Percentiles rank a stretch among this genome's conserved stretches.
Evolutionary conservation across 352 stramenopile species (phyloP).

Genomic region (Pythium dissimile): DNA sequence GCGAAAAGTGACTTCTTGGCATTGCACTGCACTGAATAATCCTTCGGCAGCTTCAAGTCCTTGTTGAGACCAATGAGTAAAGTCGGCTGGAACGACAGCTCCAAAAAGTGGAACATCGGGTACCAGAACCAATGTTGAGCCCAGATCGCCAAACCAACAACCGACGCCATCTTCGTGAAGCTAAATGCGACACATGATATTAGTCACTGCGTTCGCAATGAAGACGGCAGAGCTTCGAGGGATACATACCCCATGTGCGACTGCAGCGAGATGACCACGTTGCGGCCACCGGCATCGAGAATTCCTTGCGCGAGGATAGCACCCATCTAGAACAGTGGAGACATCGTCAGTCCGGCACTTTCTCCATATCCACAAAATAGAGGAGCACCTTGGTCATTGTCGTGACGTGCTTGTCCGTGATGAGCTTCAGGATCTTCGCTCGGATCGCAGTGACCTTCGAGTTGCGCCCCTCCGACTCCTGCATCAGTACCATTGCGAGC

Average conservation of each 20-base stretch:
- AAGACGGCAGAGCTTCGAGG: background rate
- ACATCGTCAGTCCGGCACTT: background rate
- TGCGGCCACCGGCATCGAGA: constrained; percentile 96
- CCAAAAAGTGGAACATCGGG: constrained; percentile 98
- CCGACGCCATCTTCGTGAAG: constrained; percentile 97
- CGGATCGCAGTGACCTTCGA: constrained; percentile 84
- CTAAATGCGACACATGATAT: background rate
- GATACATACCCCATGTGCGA: constrained; percentile 87
- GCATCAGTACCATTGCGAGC: constrained; percentile 98
- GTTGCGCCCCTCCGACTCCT: constrained; percentile 91
- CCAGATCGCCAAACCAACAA: constrained; percentile 96
- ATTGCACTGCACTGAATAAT: constrained; percentile 92
- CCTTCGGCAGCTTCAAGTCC: constrained; percentile 96
- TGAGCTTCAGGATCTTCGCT: constrained; percentile 85
- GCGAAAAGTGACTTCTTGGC: constrained; percentile 96
- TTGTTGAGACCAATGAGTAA: constrained; percentile 97
- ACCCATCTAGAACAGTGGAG: constrained; percentile 78
- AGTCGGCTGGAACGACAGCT: constrained; percentile 95
- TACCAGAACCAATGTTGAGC: constrained; percentile 99
- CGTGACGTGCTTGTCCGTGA: constrained; percentile 97
- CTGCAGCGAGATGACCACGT: constrained; percentile 95
- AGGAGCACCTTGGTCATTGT: constrained; percentile 97
- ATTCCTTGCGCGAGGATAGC: constrained; percentile 97
- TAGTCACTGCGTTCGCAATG: background rate
- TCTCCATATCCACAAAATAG: too few relatives aligned